A percentile compares a stretch with the other conserved stretches of the same genome.
Conservation (phyloP, 148 eudicot genomes). For the Gaultheria prostrata region DNA sequence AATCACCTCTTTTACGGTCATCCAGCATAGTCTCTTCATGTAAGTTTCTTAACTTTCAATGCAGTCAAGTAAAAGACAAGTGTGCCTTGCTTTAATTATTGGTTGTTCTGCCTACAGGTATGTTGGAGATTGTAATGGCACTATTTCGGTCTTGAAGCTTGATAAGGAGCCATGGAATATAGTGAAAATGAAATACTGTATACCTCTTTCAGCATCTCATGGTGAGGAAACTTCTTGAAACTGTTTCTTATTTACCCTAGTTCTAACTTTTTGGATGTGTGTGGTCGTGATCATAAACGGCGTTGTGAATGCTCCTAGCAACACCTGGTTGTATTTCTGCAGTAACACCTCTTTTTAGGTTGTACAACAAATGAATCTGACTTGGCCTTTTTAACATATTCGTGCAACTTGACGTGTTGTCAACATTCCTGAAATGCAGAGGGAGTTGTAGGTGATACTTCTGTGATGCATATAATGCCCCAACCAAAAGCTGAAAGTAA, state of each 20-base stretch:
- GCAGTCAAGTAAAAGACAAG: neutral
- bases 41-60: constrained; percentile 29
- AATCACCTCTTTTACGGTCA: constrained; percentile 58
- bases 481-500: constrained; percentile 82
- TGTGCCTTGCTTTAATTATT: neutral
- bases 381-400: neutral
- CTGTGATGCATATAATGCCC: constrained; percentile 60
- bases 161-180: constrained; percentile 40
- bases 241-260: neutral
- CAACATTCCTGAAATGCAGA: constrained; percentile 45
- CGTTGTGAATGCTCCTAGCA: neutral
- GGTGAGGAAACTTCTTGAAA: constrained; percentile 41
- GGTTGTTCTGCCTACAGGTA: constrained; percentile 43
- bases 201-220: constrained; percentile 72
- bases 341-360: neutral
- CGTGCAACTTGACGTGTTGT: constrained; percentile 11
- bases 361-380: neutral
- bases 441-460: constrained; percentile 42
- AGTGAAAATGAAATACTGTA: constrained; percentile 66
- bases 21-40: constrained; percentile 66
- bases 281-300: neutral
- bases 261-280: neutral
- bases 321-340: neutral
- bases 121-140: constrained; percentile 71
- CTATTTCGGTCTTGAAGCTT: constrained; percentile 69